Evolutionary conservation across 805 yeast genomes (phyloP).

Genomic region (Starmerella ratchasimensis): DNA sequence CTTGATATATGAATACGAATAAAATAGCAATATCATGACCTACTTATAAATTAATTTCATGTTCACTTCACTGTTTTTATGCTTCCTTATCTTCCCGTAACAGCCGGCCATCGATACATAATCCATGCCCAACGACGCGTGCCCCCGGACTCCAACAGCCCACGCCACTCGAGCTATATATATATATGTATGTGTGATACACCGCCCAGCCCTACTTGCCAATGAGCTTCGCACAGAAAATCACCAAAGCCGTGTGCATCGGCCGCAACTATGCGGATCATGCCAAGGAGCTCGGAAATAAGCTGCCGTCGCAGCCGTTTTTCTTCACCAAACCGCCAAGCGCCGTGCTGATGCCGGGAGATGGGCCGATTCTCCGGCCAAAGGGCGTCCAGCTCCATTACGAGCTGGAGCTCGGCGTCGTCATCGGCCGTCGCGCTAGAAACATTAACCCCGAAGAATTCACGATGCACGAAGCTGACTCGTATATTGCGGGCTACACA

Average conservation of each 20-base stretch:
- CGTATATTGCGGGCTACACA: conserved; percentile 74
- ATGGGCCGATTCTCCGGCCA: conserved; percentile 75
- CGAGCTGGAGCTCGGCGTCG: conserved; percentile 81
- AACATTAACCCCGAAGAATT: conserved; percentile 46
- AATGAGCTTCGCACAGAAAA: conserved; percentile 15
- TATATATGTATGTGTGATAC: too few relatives aligned
- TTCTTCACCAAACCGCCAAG: conserved; percentile 85
- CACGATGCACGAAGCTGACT: conserved; percentile 52
- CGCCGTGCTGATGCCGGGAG: conserved; percentile 47
- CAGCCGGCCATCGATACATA: too few relatives aligned
- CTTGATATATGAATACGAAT: too few relatives aligned
- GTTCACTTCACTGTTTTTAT: too few relatives aligned
- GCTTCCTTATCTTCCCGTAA: too few relatives aligned
- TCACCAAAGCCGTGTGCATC: conserved; percentile 70
- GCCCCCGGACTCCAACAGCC: too few relatives aligned
- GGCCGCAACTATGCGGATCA: conserved; percentile 98
- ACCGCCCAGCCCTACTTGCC: too few relatives aligned
- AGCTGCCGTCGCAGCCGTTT: conserved; percentile 73
- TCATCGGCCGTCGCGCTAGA: conserved; percentile 50
- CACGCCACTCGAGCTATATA: too few relatives aligned
- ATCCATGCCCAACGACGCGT: too few relatives aligned
- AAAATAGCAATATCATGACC: too few relatives aligned
- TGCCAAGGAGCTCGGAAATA: conserved; percentile 73
- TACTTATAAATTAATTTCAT: too few relatives aligned
- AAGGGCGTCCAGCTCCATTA: conserved; percentile 71